These are phyloP conservation scores for Tulasnella sp. DNA, from an alignment of 768 basidiomycete genomes.

Conservation along the genomic window DNA sequence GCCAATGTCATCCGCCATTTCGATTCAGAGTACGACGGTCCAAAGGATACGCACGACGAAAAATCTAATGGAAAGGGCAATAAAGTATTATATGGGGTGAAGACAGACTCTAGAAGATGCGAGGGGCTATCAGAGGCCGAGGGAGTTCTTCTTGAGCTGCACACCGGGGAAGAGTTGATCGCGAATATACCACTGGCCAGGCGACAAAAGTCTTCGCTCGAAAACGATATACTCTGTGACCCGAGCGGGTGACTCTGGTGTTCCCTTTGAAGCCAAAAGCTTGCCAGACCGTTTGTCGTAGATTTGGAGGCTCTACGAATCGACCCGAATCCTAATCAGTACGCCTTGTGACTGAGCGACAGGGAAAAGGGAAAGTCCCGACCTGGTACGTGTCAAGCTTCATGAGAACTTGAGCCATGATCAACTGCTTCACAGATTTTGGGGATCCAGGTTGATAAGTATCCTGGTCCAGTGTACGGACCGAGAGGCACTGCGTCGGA, in stretches of 20 bases:
- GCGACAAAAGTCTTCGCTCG: conserved; percentile 10
- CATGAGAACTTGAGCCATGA: conserved; percentile 19
- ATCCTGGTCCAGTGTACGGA: conserved; percentile 11
- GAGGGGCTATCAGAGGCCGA: neutral
- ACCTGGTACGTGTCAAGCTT: conserved; percentile 22
- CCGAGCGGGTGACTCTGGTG: neutral
- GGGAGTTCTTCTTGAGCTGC: neutral
- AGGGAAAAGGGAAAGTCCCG: neutral
- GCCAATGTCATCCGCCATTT: neutral
- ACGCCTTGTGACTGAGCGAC: neutral
- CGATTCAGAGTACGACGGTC: neutral
- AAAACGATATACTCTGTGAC: conserved; percentile 21
- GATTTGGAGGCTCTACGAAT: conserved; percentile 15
- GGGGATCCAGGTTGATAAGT: neutral
- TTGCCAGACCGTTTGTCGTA: conserved; percentile 18
- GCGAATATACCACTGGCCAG: conserved; percentile 12
- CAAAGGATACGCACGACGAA: neutral
- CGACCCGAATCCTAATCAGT: neutral
- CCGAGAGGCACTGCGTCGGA: conserved; percentile 18
- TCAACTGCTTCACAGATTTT: neutral
- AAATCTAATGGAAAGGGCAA: neutral
- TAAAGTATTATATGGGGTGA: neutral
- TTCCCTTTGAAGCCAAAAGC: conserved; percentile 1
- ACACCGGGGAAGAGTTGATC: conserved; percentile 14
- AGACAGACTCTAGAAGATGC: neutral